These are phyloP conservation scores for Tylopilus subfusipes DNA, from an alignment of 768 basidiomycete genomes.

Conservation along the genomic window DNA sequence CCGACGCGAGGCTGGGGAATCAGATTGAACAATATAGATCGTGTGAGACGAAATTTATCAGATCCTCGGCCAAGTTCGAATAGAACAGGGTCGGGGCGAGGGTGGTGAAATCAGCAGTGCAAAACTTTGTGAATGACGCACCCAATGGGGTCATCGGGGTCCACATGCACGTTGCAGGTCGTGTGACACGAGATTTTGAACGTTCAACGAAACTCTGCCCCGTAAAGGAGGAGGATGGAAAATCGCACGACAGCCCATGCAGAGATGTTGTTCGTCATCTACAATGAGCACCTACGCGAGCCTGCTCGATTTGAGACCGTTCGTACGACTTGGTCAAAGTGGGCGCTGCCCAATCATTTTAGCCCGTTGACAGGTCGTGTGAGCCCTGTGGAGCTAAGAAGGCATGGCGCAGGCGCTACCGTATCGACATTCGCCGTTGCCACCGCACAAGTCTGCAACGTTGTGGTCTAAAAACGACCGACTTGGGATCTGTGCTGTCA, in stretches of 20 bases:
- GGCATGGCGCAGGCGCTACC: neutral
- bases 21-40: neutral
- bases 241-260: too few species aligned
- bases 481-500: neutral
- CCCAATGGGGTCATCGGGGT: neutral
- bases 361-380: conserved; percentile 12
- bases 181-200: conserved; percentile 13
- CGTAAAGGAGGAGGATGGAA: neutral
- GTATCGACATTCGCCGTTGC: neutral
- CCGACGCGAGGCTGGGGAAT: neutral
- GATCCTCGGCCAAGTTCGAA: neutral
- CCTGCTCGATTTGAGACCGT: neutral
- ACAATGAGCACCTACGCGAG: neutral
- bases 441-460: neutral
- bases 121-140: neutral
- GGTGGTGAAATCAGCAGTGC: neutral
- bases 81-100: neutral
- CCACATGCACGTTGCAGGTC: conserved; percentile 7
- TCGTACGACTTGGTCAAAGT: neutral
- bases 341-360: neutral
- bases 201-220: neutral
- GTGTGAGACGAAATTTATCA: neutral
- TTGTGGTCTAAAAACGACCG: conserved; percentile 7
- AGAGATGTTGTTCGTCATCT: neutral
- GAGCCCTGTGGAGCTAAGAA: conserved; percentile 5